A percentile compares a stretch with the other conserved stretches of the same genome.
These are phyloP conservation scores for Persicaria tinctoria DNA, from an alignment of 148 eudicot species.

Conservation along the genomic window DNA sequence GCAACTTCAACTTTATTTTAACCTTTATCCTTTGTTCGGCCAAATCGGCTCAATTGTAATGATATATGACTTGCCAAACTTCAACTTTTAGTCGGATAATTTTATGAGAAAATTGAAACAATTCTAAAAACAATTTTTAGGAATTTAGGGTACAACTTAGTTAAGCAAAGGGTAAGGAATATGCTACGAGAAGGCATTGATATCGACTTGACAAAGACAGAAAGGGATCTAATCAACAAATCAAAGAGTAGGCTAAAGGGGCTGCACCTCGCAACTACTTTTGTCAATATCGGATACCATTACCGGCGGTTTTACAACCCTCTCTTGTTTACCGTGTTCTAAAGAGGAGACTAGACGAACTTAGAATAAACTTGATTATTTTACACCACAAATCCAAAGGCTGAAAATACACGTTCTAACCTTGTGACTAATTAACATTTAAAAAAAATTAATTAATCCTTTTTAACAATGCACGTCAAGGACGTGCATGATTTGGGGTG, in stretches of 20 bases:
- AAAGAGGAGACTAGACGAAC: fast-evolving
- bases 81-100: background rate
- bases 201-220: background rate
- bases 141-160: background rate
- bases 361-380: too few relatives aligned
- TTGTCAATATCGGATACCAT: background rate
- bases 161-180: background rate
- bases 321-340: too few relatives aligned
- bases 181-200: background rate
- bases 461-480: too few relatives aligned
- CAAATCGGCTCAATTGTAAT: background rate
- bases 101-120: background rate
- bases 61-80: background rate
- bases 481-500: too few relatives aligned
- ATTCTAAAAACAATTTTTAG: too few relatives aligned
- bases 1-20: too few relatives aligned
- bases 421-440: too few relatives aligned
- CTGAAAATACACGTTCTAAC: too few relatives aligned
- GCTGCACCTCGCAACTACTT: background rate
- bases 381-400: too few relatives aligned
- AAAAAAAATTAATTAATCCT: too few relatives aligned
- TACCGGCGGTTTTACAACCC: background rate
- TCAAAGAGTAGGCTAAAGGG: background rate
- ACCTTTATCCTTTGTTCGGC: too few relatives aligned
- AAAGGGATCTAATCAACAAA: background rate